Conservation (phyloP, 2,329 filamentous ascomycete species). For the Epicoccum nigrum region DNA sequence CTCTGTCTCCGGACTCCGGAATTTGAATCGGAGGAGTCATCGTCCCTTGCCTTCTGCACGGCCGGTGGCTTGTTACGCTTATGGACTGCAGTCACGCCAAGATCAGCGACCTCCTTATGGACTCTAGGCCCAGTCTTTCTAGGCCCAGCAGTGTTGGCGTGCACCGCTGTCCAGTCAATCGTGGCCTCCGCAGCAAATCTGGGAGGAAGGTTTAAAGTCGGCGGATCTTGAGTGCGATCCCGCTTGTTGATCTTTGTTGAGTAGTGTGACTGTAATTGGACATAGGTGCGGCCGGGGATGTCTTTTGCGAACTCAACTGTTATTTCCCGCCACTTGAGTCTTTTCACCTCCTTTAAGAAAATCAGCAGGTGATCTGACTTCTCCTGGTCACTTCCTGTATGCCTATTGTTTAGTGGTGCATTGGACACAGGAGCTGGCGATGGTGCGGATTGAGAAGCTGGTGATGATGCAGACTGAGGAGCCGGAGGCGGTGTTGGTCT, state of each 20-base stretch:
- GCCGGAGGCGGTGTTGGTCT: too few species aligned
- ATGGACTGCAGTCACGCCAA: not conserved
- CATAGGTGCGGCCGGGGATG: conserved; percentile 40
- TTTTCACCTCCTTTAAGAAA: conserved; percentile 50
- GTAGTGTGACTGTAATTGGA: conserved; percentile 36
- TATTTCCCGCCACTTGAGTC: conserved; percentile 47
- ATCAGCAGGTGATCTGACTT: conserved; percentile 45
- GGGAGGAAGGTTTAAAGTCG: conserved; percentile 28
- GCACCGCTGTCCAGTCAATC: conserved; percentile 31
- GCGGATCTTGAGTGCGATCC: conserved; percentile 32
- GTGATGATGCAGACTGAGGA: too few species aligned
- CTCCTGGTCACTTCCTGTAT: not conserved
- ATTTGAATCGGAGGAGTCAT: conserved; percentile 29
- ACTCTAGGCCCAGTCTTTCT: not conserved
- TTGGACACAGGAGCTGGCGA: not conserved
- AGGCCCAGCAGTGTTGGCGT: conserved; percentile 4
- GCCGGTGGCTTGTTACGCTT: not conserved
- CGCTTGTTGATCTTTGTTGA: conserved; percentile 35
- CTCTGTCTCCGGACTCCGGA: conserved; percentile 22
- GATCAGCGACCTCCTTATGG: not conserved
- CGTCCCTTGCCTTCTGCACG: conserved; percentile 3
- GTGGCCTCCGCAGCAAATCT: conserved; percentile 33
- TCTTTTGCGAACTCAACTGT: conserved; percentile 30
- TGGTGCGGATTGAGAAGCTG: too few species aligned
- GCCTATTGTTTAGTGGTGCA: not conserved